Base-by-base conservation (phyloP, 768 basidiomycete genomes). In the Boletus pseudopeckii region DNA sequence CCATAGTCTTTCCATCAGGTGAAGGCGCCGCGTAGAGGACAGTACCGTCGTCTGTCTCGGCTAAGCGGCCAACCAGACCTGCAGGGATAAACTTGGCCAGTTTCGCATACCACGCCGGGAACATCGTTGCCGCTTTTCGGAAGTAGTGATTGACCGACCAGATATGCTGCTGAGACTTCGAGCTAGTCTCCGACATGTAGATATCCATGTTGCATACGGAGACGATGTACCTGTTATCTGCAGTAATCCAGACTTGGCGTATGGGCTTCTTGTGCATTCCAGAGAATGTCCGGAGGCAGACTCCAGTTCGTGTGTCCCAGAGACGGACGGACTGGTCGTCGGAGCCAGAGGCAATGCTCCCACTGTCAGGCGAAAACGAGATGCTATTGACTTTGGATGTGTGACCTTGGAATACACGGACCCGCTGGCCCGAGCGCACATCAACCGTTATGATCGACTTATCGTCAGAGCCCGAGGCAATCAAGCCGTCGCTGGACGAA, bases 281-380 rank as follows among this genome's bases (percentile, higher is more conserved):
- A 28, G 53, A 7, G 10, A 46, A 60, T 17, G 57, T 58, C 7
- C 54, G 50, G 11, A 65, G 37, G 36, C 57, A 61, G 17, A 56
- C 55, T 44, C 52, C 65, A 8, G 66, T 60, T 20, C 39, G 49
- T 22, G 52, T 49, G 18, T 65, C 62, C 66, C 66, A 68, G 13
- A 66, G 53, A 37, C 66, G 67, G 30, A 66, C 43, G 4, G 50
- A 55, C 24, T 48, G 57, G 24, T 67, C 66, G 10, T 55, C 38
- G 6, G 64, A 68, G 9, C 59, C 62, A 0, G 66, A 68, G 3
- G 54, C 62, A 28, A 67, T 58, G 26, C 38, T 54, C 28, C 2
- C 44, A 7, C 36, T 44, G 36, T 68, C 57, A 22, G 50, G 45
- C 4, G 67, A 67, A 44, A 68, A 61, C 7, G 66, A 48, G 28